Evolutionary conservation across 2,329 filamentous ascomycete genomes (phyloP).

Genomic region (Pyrenophora seminiperda): DNA sequence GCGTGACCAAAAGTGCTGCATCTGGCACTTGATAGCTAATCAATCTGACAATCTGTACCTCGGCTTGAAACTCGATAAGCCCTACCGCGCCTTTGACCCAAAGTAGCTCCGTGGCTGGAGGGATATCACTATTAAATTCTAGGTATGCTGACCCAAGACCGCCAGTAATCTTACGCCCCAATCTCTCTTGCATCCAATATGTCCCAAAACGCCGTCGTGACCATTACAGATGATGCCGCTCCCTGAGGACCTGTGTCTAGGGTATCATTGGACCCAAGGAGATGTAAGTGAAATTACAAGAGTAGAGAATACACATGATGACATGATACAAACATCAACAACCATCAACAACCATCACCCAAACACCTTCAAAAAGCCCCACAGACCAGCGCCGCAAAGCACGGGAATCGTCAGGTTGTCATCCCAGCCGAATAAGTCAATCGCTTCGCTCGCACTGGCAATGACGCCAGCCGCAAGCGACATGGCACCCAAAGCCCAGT

Average conservation of each 20-base stretch:
- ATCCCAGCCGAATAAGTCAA: slow-evolving; percentile 92
- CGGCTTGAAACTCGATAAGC: slow-evolving; percentile 28
- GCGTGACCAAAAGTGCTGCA: slow-evolving; percentile 4
- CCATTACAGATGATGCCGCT: slow-evolving; percentile 8
- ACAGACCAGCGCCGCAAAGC: slow-evolving; percentile 84
- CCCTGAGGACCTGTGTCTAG: slow-evolving; percentile 16
- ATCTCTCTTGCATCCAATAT: slow-evolving; percentile 1
- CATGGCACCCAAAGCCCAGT: slow-evolving; percentile 76
- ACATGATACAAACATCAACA: background rate
- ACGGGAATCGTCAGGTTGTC: slow-evolving; percentile 97
- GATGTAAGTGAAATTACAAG: slow-evolving; percentile 13
- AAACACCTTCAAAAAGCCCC: slow-evolving; percentile 89
- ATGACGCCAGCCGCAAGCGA: slow-evolving; percentile 87
- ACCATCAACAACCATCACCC: slow-evolving; percentile 46
- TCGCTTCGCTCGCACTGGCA: slow-evolving; percentile 84
- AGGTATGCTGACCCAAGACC: slow-evolving; percentile 1
- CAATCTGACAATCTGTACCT: slow-evolving; percentile 10
- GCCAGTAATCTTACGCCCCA: background rate
- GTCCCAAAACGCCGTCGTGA: slow-evolving; percentile 15
- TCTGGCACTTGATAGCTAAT: slow-evolving; percentile 11
- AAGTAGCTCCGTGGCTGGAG: slow-evolving; percentile 20
- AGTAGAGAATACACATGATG: slow-evolving; percentile 18
- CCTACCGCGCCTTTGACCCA: slow-evolving; percentile 18
- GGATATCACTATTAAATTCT: slow-evolving; percentile 5
- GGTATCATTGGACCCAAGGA: slow-evolving; percentile 18